Evolutionary conservation across 1,284 basidiomycete genomes (phyloP).

Genomic region (Marasmius tenuissimus): DNA sequence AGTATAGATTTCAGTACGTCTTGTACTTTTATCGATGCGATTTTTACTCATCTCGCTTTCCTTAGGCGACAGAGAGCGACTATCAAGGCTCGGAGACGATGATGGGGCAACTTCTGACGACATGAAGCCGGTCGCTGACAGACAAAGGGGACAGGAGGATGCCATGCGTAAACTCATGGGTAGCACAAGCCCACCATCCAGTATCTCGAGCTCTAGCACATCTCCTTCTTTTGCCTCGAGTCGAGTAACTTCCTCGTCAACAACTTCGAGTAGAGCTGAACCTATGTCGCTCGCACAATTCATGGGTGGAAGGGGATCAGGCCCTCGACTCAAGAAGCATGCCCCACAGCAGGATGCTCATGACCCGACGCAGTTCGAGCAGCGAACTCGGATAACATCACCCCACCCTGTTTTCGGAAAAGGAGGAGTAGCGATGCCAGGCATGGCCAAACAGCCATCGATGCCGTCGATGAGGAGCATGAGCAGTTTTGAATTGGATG

Average conservation of each 20-base stretch:
- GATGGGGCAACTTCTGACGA: conserved; percentile 23
- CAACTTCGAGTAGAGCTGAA: conserved; percentile 25
- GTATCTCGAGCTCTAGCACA: conserved; percentile 7
- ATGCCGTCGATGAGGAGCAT: not conserved
- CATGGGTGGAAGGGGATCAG: conserved; percentile 72
- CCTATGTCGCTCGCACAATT: conserved; percentile 73
- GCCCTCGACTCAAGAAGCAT: conserved; percentile 68
- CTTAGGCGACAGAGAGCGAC: conserved; percentile 2
- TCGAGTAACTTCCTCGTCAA: conserved; percentile 15
- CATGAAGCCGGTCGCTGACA: conserved; percentile 30
- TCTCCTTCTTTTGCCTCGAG: conserved; percentile 13
- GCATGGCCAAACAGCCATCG: conserved; percentile 40
- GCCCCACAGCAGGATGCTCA: conserved; percentile 69
- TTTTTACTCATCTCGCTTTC: not conserved
- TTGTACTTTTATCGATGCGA: not conserved
- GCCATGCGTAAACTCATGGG: conserved; percentile 42
- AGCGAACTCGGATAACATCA: conserved; percentile 45
- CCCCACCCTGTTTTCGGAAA: conserved; percentile 76
- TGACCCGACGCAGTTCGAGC: conserved; percentile 65
- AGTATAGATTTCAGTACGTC: conserved; percentile 41
- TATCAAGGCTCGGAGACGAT: conserved; percentile 15
- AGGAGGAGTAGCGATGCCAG: conserved; percentile 72
- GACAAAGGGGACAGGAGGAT: conserved; percentile 44
- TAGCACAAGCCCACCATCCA: conserved; percentile 14
- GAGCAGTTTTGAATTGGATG: not conserved